phyloP scores from a whole-genome alignment of 2,329 filamentous ascomycete species.

The Penicillium sp. region DNA sequence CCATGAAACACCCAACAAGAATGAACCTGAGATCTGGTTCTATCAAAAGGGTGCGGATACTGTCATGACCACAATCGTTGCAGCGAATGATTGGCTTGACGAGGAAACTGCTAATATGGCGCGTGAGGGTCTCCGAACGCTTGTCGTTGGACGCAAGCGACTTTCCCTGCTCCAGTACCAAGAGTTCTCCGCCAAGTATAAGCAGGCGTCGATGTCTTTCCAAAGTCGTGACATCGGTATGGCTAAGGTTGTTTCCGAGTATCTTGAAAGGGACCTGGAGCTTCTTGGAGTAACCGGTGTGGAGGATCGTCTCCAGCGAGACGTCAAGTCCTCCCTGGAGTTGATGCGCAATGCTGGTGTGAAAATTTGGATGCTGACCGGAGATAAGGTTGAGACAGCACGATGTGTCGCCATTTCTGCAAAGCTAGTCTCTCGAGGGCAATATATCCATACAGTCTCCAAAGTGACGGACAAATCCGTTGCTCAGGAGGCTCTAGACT shows the following conservation, averaged over 20 bases:
- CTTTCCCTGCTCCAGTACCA: conserved; percentile 78
- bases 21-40: conserved; percentile 88
- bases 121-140: conserved; percentile 87
- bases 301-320: conserved; percentile 92
- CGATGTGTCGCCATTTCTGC: conserved; percentile 94
- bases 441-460: conserved; percentile 92
- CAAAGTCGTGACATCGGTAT: conserved; percentile 80
- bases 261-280: conserved; percentile 86
- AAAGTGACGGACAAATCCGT: conserved; percentile 82
- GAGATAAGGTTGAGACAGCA: conserved; percentile 97
- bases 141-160: conserved; percentile 92
- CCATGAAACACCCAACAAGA: conserved; percentile 52
- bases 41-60: conserved; percentile 98
- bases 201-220: conserved; percentile 79
- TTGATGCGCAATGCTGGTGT: conserved; percentile 94
- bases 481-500: conserved; percentile 85
- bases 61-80: conserved; percentile 95
- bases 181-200: conserved; percentile 75
- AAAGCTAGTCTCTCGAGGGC: conserved; percentile 88
- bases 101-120: conserved; percentile 99
- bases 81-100: conserved; percentile 96
- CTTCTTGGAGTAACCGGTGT: conserved; percentile 96
- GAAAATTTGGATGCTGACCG: conserved; percentile 99
- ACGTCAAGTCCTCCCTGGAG: conserved; percentile 94
- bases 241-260: conserved; percentile 76